phyloP scores from a whole-genome alignment of 2,329 filamentous ascomycete genomes.

The Aspergillus thermomutatus region DNA sequence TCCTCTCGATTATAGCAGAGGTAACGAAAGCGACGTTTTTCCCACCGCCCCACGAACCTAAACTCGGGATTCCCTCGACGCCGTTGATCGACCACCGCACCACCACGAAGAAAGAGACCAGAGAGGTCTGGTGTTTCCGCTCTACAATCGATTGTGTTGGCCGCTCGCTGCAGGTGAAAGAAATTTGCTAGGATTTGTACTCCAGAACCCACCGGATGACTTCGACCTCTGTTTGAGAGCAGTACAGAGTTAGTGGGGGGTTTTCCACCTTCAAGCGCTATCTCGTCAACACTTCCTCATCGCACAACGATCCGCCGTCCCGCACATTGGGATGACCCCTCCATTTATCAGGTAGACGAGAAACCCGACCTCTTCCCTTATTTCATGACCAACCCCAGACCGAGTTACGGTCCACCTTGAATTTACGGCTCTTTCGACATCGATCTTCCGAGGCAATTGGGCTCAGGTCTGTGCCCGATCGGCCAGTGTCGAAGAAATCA shows the following conservation, averaged over 20 bases:
- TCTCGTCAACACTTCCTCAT: constrained; percentile 24
- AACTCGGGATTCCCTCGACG: constrained; percentile 21
- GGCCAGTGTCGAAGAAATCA: constrained; percentile 11
- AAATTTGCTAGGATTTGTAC: neutral
- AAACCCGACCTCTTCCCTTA: neutral
- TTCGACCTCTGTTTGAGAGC: constrained; percentile 5
- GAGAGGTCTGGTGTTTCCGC: neutral
- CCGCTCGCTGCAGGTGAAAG: neutral
- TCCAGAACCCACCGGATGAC: neutral
- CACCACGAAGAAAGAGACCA: constrained; percentile 7
- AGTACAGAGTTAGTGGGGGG: constrained; percentile 19
- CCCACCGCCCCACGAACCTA: constrained; percentile 28
- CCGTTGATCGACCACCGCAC: constrained; percentile 19
- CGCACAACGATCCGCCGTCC: constrained; percentile 32
- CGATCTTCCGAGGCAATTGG: neutral
- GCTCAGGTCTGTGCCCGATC: neutral
- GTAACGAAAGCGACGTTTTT: constrained; percentile 4
- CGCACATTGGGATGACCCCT: constrained; percentile 32
- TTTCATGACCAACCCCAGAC: neutral
- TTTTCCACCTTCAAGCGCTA: constrained; percentile 2
- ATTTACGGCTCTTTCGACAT: neutral
- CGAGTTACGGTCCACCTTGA: neutral
- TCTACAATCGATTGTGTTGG: neutral
- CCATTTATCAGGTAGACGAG: constrained; percentile 21
- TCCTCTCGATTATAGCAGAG: neutral